These are phyloP conservation scores for Celoporthe dispersa DNA, from an alignment of 2,329 filamentous ascomycete species.

Conservation along the genomic window DNA sequence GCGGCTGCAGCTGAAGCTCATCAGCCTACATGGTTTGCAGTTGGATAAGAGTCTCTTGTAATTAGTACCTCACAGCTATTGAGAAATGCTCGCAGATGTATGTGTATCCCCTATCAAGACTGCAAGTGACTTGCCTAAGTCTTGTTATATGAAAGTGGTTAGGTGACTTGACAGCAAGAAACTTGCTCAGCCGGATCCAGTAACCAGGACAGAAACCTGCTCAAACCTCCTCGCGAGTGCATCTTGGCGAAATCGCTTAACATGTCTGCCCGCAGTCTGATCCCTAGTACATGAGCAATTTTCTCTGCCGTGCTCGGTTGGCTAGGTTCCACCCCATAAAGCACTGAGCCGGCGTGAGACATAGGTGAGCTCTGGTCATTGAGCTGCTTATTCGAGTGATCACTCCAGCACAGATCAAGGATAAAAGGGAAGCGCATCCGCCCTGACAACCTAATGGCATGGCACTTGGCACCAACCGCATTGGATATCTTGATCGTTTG, in stretches of 20 bases:
- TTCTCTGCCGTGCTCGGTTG: neutral
- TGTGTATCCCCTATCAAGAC: neutral
- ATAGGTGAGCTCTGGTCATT: neutral
- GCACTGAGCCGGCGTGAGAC: neutral
- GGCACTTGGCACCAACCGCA: neutral
- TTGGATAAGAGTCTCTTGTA: too few relatives aligned
- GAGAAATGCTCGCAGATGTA: neutral
- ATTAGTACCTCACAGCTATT: neutral
- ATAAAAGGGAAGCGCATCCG: neutral
- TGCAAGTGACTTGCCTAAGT: neutral
- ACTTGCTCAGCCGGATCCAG: conserved; percentile 5
- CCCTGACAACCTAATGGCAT: neutral
- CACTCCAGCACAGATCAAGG: neutral
- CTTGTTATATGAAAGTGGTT: neutral
- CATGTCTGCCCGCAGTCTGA: neutral
- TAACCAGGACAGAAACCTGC: neutral
- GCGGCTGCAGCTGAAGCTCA: too few relatives aligned
- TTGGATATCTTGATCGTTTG: too few relatives aligned
- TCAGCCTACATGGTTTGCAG: too few relatives aligned
- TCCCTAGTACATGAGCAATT: neutral
- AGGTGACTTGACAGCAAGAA: neutral
- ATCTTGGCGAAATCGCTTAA: neutral
- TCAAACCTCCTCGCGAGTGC: neutral
- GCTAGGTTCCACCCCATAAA: neutral
- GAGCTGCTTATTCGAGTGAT: neutral